Percentiles rank a stretch among this genome's conserved stretches.
Conservation (phyloP, 2,329 filamentous ascomycete genomes). For the Colletotrichum higginsianum region DNA sequence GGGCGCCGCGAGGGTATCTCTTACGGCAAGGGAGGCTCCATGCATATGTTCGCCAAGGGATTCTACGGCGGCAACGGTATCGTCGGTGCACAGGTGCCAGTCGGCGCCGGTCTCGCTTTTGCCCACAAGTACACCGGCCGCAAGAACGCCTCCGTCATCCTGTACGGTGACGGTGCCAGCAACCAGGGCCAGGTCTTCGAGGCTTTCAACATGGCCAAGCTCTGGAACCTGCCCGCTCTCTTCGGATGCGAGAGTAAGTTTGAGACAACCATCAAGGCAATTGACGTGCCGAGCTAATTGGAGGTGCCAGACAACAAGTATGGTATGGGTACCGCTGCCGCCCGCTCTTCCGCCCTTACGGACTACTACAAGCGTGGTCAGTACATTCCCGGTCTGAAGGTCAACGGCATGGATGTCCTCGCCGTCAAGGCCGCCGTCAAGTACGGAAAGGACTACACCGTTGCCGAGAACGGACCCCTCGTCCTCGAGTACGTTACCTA, state of each 20-base stretch:
- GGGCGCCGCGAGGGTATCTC: slow-evolving; percentile 96
- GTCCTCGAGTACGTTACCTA: slow-evolving; percentile 99
- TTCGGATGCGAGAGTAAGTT: slow-evolving; percentile 97
- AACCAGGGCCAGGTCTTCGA: slow-evolving; percentile 99
- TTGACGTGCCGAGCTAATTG: slow-evolving; percentile 46
- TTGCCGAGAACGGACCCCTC: slow-evolving; percentile 88
- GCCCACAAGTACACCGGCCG: slow-evolving; percentile 94
- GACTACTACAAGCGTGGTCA: slow-evolving; percentile 99
- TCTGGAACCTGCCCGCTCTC: slow-evolving; percentile 95
- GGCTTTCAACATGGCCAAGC: slow-evolving; percentile 99
- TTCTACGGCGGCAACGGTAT: slow-evolving; percentile 99
- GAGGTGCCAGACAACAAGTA: slow-evolving; percentile 92
- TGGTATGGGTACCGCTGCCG: slow-evolving; percentile 98
- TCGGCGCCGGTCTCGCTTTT: slow-evolving; percentile 96
- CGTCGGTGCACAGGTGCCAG: slow-evolving; percentile 97
- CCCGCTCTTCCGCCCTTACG: slow-evolving; percentile 93
- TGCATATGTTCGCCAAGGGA: slow-evolving; percentile 99
- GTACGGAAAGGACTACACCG: slow-evolving; percentile 91
- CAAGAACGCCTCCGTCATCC: slow-evolving; percentile 87
- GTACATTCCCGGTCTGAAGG: slow-evolving; percentile 99
- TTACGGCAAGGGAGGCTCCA: slow-evolving; percentile 98
- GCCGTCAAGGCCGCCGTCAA: slow-evolving; percentile 96
- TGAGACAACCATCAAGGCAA: not conserved
- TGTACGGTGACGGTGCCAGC: slow-evolving; percentile 98
- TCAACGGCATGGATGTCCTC: slow-evolving; percentile 99